Conservation (phyloP, 331 rosid genomes). For the Dryas integrifolia region DNA sequence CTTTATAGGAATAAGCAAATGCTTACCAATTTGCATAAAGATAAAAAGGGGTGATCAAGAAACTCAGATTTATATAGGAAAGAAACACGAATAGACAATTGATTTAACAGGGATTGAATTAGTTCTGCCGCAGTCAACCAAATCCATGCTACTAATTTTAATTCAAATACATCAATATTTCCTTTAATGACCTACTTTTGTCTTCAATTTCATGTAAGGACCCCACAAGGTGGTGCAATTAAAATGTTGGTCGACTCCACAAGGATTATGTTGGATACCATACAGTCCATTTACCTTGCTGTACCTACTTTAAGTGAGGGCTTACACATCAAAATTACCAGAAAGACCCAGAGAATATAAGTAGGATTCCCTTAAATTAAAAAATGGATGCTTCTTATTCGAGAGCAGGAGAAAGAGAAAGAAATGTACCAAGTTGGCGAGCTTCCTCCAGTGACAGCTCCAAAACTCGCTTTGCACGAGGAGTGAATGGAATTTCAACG, state of each 20-base stretch:
- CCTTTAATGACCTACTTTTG: background rate
- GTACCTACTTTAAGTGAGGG: background rate
- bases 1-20: background rate
- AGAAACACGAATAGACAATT: background rate
- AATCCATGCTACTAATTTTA: background rate
- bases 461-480: constrained; percentile 93
- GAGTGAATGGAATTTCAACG: constrained; percentile 93
- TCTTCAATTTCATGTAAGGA: background rate
- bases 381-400: background rate
- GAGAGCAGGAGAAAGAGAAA: constrained; percentile 2
- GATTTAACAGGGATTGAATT: background rate
- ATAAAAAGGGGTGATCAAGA: background rate
- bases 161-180: background rate
- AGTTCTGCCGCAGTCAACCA: background rate
- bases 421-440: constrained; percentile 78
- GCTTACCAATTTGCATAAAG: background rate
- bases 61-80: background rate
- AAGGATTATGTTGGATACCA: background rate
- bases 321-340: background rate
- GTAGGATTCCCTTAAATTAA: background rate
- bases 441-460: constrained; percentile 97
- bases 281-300: background rate
- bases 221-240: background rate
- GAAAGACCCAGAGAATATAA: background rate
- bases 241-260: background rate